Base-by-base conservation (phyloP, 352 stramenopile species). In the Phytophthora kernoviae region DNA sequence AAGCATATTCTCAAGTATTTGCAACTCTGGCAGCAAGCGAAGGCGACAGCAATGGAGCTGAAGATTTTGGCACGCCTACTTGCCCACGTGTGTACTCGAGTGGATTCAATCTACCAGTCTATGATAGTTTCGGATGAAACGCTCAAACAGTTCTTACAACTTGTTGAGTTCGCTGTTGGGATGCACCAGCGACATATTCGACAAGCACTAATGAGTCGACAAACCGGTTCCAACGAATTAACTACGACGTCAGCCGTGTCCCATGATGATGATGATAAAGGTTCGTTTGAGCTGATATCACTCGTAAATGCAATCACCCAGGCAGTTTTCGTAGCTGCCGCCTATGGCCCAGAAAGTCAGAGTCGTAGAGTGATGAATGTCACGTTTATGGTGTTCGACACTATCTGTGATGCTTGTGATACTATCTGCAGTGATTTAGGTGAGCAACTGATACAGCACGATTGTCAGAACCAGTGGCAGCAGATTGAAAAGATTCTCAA, bases 271-370 rank as follows among this genome's bases (percentile, higher is more conserved):
- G 46, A 32, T 11, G 65, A 75, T 21, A 21, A 15, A 32, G 64
- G 44, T 18, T 64, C 70, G 4, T 63, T 63, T 17, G 73, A 81
- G 37, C 32, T 85, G 11, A 68, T 77, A 41, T 67, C 68, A 4
- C 49, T 85, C 5, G 56, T 83, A 27, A 85, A 85, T 50, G 75
- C 66, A n/a, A 72, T 85, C 10, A 68, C 68, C 0, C 75, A 85
- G 48, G 57, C 58, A 4, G 46, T 66, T 7, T 82, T 85, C 32
- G 46, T 77, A 24, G 30, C 51, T 20, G n/a, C 67, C 24, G 47
- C 12, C 11, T 44, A 41, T 7, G 14, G 48, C 27, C 14, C 41
- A 7, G 51, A 59, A 15, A 40, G 17, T 11, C 34, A 18, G 12
- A 54, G 20, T 17, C 27, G 34, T 15, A 60, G 37, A 27, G 43